These are phyloP conservation scores for Colletotrichum ledebouriae DNA, from an alignment of 2,329 filamentous ascomycete species.

Conservation along the genomic window DNA sequence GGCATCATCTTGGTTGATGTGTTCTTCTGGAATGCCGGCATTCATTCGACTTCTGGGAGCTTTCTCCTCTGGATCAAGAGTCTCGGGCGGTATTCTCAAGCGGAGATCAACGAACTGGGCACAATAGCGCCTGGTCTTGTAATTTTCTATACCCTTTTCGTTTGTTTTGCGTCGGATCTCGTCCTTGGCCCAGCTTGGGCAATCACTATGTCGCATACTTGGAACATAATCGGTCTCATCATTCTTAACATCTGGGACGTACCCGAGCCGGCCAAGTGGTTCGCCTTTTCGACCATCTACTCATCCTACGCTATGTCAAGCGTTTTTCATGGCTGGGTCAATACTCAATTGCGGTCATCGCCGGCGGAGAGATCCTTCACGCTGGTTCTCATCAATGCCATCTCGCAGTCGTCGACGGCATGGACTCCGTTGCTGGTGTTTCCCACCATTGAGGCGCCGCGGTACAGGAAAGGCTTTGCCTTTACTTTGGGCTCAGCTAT, in stretches of 20 bases:
- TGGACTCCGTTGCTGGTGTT: slow-evolving; percentile 69
- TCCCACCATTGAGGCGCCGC: slow-evolving; percentile 58
- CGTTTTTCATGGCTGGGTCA: slow-evolving; percentile 38
- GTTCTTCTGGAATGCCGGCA: slow-evolving; percentile 63
- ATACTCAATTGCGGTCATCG: slow-evolving; percentile 26
- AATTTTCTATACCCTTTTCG: slow-evolving; percentile 34
- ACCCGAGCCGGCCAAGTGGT: slow-evolving; percentile 66
- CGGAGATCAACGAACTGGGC: slow-evolving; percentile 65
- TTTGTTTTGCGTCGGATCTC: slow-evolving; percentile 38
- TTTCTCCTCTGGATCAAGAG: slow-evolving; percentile 57
- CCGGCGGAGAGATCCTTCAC: slow-evolving; percentile 35
- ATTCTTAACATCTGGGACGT: slow-evolving; percentile 69
- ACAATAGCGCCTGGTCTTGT: slow-evolving; percentile 33
- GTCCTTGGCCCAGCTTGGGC: slow-evolving; percentile 52
- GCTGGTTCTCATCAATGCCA: slow-evolving; percentile 47
- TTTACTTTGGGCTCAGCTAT: slow-evolving; percentile 47
- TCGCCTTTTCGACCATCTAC: slow-evolving; percentile 59
- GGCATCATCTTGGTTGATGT: slow-evolving; percentile 53
- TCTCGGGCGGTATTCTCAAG: slow-evolving; percentile 57
- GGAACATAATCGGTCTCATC: slow-evolving; percentile 31
- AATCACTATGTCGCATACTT: slow-evolving; percentile 27
- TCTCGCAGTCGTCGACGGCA: slow-evolving; percentile 66
- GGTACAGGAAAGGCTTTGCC: slow-evolving; percentile 60
- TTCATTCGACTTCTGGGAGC: slow-evolving; percentile 52
- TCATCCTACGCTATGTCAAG: slow-evolving; percentile 29